A percentile compares a stretch with the other conserved stretches of the same genome.
phyloP scores from a whole-genome alignment of 257 asterid genomes.

The Fraxinus excelsior region DNA sequence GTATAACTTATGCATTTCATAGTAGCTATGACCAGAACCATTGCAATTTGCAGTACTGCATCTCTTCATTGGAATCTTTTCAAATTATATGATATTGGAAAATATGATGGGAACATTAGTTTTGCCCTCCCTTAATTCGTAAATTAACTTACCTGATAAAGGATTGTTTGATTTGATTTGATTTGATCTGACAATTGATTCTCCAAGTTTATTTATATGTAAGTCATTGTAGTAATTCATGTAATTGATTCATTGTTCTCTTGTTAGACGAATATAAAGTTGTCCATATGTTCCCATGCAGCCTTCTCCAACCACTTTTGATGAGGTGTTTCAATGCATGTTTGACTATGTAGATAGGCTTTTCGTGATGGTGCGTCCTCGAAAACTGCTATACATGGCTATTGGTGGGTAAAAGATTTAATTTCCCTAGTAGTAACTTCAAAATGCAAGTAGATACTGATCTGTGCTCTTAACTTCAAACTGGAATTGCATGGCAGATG shows the following conservation, averaged over 20 bases:
- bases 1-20: not conserved
- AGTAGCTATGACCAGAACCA: not conserved
- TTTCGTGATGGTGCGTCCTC: constrained; percentile 90
- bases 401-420: constrained; percentile 67
- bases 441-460: constrained; percentile 20
- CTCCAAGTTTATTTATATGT: not conserved
- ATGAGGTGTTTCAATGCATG: constrained; percentile 90
- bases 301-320: constrained; percentile 94
- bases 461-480: constrained; percentile 18
- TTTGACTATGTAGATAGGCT: constrained; percentile 94
- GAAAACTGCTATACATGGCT: constrained; percentile 90
- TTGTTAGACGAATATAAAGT: constrained; percentile 16
- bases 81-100: too few relatives aligned
- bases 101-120: not conserved
- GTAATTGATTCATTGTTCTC: not conserved
- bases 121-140: not conserved
- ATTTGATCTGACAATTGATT: not conserved
- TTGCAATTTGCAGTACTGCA: not conserved
- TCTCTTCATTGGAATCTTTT: not conserved
- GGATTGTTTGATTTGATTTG: not conserved
- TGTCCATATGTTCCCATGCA: constrained; percentile 44
- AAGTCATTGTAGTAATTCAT: not conserved
- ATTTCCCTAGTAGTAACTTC: constrained; percentile 5
- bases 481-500: constrained; percentile 54
- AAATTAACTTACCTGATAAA: not conserved